These are phyloP conservation scores for Backusella westeae DNA, from an alignment of 192 early-diverging fungal species.

Conservation along the genomic window DNA sequence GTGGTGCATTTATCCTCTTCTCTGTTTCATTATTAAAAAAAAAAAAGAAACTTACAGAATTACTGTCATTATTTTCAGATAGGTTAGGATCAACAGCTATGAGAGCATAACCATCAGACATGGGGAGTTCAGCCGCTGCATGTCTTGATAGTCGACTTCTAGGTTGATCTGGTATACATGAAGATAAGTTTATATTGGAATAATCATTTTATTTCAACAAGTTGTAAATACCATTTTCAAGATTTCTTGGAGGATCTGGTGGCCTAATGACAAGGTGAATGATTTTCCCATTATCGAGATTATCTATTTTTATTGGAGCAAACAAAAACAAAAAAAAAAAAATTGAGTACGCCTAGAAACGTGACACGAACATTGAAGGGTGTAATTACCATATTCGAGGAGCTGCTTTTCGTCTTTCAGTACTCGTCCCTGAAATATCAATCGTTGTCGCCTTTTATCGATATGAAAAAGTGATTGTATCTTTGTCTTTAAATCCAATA, in stretches of 20 bases:
- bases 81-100: background rate
- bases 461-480: background rate
- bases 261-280: background rate
- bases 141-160: conserved; percentile 1
- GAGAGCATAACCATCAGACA: background rate
- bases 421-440: conserved; percentile 4
- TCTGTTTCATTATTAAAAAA: background rate
- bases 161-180: background rate
- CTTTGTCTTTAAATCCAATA: background rate
- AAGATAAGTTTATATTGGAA: conserved; percentile 1
- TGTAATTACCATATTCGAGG: background rate
- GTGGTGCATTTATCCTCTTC: background rate
- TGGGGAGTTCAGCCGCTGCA: background rate
- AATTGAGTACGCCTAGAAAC: background rate
- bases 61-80: background rate
- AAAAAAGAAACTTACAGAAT: background rate
- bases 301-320: background rate
- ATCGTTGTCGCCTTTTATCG: conserved; percentile 1
- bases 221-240: background rate
- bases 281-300: background rate
- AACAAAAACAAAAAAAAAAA: background rate
- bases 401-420: background rate
- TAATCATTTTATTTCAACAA: background rate
- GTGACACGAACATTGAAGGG: background rate
- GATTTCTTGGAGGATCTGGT: conserved; percentile 1